These are phyloP conservation scores for Mortierella sp. DNA, from an alignment of 371 early-diverging fungal species.

Conservation along the genomic window DNA sequence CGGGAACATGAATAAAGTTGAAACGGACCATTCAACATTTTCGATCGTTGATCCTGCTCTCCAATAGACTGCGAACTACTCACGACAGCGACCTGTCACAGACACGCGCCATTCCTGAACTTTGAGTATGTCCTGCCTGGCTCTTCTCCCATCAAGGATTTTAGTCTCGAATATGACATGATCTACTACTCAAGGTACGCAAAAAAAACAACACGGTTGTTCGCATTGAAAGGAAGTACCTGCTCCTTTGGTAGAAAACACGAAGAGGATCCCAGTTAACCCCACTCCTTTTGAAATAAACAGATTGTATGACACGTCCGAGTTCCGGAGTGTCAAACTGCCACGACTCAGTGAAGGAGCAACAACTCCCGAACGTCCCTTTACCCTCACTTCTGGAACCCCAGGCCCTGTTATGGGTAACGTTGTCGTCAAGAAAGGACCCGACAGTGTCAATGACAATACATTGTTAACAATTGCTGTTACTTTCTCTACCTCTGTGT, in stretches of 20 bases:
- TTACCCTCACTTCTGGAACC: conserved; percentile 23
- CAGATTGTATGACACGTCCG: conserved; percentile 34
- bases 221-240: neutral
- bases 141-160: conserved; percentile 48
- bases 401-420: conserved; percentile 32
- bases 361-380: conserved; percentile 35
- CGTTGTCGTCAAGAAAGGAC: too few species aligned
- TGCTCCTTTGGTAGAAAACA: neutral
- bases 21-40: neutral
- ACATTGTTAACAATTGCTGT: neutral
- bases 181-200: conserved; percentile 47
- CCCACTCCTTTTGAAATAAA: neutral
- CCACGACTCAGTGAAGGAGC: conserved; percentile 30
- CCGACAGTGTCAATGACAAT: neutral
- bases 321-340: conserved; percentile 36
- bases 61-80: conserved; percentile 19
- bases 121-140: conserved; percentile 55
- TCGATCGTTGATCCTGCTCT: neutral
- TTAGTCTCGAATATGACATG: conserved; percentile 46
- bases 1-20: too few species aligned
- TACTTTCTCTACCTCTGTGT: neutral
- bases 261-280: neutral
- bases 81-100: conserved; percentile 41
- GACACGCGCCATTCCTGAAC: conserved; percentile 38
- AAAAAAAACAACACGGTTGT: too few species aligned